Percentiles rank a stretch among this genome's conserved stretches.
phyloP scores from a whole-genome alignment of 768 basidiomycete species.

The Sporobolomyces roseus region DNA sequence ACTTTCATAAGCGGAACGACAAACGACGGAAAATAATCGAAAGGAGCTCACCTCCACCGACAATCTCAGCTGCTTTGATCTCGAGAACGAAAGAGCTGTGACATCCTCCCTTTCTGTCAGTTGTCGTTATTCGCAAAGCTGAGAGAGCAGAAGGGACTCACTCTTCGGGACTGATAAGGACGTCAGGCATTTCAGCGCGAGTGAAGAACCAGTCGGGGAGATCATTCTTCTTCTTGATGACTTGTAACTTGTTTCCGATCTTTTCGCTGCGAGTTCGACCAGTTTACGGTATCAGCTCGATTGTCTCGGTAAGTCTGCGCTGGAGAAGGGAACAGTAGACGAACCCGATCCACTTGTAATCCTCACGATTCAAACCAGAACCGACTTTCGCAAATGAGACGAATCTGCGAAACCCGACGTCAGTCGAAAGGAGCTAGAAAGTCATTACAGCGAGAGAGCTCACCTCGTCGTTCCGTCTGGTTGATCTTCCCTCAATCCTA shows the following conservation, averaged over 20 bases:
- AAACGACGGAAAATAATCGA: background rate
- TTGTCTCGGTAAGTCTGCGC: background rate
- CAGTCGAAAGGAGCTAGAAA: background rate
- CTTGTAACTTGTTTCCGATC: conserved; percentile 58
- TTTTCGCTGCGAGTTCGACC: conserved; percentile 57
- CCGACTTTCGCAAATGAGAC: conserved; percentile 85
- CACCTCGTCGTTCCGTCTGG: conserved; percentile 60
- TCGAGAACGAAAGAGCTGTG: conserved; percentile 87
- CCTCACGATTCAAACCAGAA: conserved; percentile 75
- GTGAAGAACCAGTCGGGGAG: conserved; percentile 58
- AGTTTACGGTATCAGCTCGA: background rate
- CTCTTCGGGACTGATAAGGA: conserved; percentile 87
- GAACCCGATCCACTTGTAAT: conserved; percentile 72
- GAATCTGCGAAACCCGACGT: conserved; percentile 56
- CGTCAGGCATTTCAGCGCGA: conserved; percentile 78
- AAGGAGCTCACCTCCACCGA: conserved; percentile 58
- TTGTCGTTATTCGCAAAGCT: background rate
- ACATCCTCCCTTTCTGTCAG: background rate
- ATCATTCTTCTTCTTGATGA: conserved; percentile 62
- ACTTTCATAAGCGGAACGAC: no score
- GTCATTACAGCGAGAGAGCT: conserved; percentile 37
- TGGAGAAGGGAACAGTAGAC: conserved; percentile 25
- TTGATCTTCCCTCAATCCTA: conserved; percentile 62
- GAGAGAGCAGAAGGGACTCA: conserved; percentile 49
- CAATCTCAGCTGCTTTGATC: conserved; percentile 90